phyloP scores from a whole-genome alignment of 495 filamentous ascomycete genomes.

The Tirmania nivea region DNA sequence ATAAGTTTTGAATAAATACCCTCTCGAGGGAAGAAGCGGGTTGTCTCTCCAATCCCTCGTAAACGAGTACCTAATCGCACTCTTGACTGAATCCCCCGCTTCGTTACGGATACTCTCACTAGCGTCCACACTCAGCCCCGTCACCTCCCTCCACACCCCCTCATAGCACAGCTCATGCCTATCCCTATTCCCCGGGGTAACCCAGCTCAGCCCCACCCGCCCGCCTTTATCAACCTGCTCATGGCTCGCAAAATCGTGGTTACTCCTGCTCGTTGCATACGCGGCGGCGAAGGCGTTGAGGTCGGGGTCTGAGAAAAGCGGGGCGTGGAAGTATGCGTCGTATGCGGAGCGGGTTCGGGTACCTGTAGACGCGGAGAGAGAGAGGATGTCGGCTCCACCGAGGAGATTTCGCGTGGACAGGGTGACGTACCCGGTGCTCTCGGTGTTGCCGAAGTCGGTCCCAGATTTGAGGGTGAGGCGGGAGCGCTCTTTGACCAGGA shows the following conservation, averaged over 20 bases:
- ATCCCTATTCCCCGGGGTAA: conserved; percentile 33
- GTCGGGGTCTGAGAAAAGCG: conserved; percentile 62
- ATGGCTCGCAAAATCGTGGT: conserved; percentile 79
- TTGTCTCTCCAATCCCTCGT: conserved; percentile 57
- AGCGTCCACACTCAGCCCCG: conserved; percentile 46
- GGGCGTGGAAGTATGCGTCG: conserved; percentile 58
- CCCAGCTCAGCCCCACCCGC: conserved; percentile 51
- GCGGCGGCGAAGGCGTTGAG: conserved; percentile 52
- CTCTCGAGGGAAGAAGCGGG: conserved; percentile 56
- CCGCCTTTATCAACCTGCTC: conserved; percentile 75
- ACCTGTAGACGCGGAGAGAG: conserved; percentile 58
- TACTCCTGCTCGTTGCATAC: conserved; percentile 47
- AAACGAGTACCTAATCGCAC: conserved; percentile 61
- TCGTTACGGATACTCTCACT: conserved; percentile 62
- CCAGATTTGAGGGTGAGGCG: conserved; percentile 70
- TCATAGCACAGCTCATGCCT: conserved; percentile 55
- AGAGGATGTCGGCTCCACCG: conserved; percentile 78
- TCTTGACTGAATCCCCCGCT: conserved; percentile 82
- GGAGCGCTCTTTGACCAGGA: conserved; percentile 56
- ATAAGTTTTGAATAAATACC: conserved; percentile 52
- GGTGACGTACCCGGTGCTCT: conserved; percentile 77
- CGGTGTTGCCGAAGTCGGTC: conserved; percentile 74
- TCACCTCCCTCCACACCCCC: conserved; percentile 71
- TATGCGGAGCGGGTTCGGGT: conserved; percentile 80
- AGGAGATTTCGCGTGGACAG: conserved; percentile 74